Conservation (phyloP, 148 eudicot genomes). For the Drosera capensis region DNA sequence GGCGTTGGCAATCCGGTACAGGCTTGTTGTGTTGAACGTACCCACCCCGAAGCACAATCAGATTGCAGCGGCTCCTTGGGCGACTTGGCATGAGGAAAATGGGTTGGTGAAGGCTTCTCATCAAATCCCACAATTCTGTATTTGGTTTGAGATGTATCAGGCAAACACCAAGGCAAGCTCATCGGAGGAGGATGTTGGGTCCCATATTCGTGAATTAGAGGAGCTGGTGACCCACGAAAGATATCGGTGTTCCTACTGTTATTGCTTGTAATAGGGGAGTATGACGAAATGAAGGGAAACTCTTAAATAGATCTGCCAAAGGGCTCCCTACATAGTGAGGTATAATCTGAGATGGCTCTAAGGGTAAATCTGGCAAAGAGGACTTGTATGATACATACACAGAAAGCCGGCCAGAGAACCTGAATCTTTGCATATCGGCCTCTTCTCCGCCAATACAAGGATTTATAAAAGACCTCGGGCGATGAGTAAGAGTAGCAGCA, state of each 20-base stretch:
- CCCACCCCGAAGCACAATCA: constrained; percentile 73
- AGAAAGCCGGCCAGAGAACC: constrained; percentile 65
- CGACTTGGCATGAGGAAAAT: constrained; percentile 18
- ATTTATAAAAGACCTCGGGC: constrained; percentile 60
- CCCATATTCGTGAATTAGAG: constrained; percentile 28
- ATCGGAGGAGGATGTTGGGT: constrained; percentile 41
- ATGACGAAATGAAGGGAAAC: constrained; percentile 51
- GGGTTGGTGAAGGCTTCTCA: constrained; percentile 69
- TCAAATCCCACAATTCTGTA: constrained; percentile 29
- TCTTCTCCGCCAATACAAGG: constrained; percentile 72
- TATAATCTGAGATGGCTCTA: constrained; percentile 66
- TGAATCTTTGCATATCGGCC: constrained; percentile 59
- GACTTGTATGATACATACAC: constrained; percentile 52
- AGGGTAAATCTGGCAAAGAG: constrained; percentile 29
- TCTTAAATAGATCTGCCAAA: constrained; percentile 56
- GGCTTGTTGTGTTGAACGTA: constrained; percentile 41
- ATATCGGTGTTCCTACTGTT: constrained; percentile 85
- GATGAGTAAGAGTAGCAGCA: constrained; percentile 50
- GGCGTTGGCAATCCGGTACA: no score
- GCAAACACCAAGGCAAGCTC: constrained; percentile 34
- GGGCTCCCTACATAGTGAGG: constrained; percentile 91
- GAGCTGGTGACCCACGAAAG: constrained; percentile 38
- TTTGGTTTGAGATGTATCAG: constrained; percentile 31
- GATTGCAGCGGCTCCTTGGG: constrained; percentile 39
- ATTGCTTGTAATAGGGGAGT: constrained; percentile 48